Percentiles rank a stretch among this genome's conserved stretches.
Conservation (phyloP, 192 early-diverging fungal genomes). For the Backusella australiensis region DNA sequence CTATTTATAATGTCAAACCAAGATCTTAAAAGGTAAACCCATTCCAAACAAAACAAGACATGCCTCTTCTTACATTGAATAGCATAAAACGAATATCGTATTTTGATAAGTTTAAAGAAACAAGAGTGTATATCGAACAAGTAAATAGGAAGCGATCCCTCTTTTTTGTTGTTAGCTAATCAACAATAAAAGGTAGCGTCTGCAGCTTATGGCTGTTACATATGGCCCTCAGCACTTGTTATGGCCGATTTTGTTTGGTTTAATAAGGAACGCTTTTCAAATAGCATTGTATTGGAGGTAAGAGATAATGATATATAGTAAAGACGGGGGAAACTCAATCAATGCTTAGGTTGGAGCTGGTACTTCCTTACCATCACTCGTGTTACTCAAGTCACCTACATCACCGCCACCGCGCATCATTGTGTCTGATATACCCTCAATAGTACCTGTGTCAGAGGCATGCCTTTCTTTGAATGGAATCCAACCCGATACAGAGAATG, state of each 20-base stretch:
- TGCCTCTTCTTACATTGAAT: background rate
- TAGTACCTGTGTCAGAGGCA: slow-evolving; percentile 39
- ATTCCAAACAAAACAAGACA: too few species aligned
- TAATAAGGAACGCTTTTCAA: slow-evolving; percentile 30
- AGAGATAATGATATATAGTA: background rate
- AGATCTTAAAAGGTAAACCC: background rate
- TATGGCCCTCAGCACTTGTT: slow-evolving; percentile 74
- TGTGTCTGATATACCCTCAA: slow-evolving; percentile 38
- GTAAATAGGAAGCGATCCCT: background rate
- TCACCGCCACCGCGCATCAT: slow-evolving; percentile 26
- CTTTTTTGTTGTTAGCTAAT: background rate
- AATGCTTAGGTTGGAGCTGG: slow-evolving; percentile 53
- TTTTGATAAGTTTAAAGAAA: background rate
- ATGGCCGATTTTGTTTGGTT: slow-evolving; percentile 58
- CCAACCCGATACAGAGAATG: background rate
- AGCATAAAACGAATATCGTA: background rate
- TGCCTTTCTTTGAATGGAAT: slow-evolving; percentile 37
- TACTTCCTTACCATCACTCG: slow-evolving; percentile 61
- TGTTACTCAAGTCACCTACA: slow-evolving; percentile 38
- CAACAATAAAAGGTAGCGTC: slow-evolving; percentile 44
- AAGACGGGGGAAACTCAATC: too few species aligned
- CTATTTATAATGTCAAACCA: background rate
- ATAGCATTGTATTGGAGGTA: slow-evolving; percentile 39
- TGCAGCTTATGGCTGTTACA: slow-evolving; percentile 58
- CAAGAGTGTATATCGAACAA: background rate